Percentiles rank a stretch among this genome's conserved stretches.
These are phyloP conservation scores for Teratosphaeriaceae sp. DNA, from an alignment of 2,329 filamentous ascomycete species.

Conservation along the genomic window DNA sequence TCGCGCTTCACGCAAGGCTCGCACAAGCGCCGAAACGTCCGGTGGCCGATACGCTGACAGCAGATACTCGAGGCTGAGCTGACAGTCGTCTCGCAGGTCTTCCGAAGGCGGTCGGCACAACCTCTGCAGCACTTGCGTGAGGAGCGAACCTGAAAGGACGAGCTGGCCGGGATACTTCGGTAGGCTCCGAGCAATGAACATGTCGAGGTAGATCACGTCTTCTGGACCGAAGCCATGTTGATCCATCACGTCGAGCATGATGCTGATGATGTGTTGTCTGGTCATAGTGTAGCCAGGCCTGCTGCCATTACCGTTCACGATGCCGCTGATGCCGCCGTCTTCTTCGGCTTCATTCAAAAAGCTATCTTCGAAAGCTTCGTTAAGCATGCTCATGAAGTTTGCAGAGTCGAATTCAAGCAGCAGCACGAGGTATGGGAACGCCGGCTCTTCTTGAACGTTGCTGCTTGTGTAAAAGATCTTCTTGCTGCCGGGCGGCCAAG, in stretches of 20 bases:
- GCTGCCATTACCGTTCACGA: conserved; percentile 19
- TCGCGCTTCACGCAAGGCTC: conserved; percentile 67
- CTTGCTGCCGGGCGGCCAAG: conserved; percentile 63
- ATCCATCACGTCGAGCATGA: conserved; percentile 86
- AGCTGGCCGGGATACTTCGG: conserved; percentile 97
- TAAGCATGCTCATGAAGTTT: conserved; percentile 89
- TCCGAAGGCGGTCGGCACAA: conserved; percentile 77
- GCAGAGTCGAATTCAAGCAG: conserved; percentile 84
- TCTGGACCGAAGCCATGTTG: conserved; percentile 64
- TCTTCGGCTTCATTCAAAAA: conserved; percentile 71
- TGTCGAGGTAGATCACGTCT: conserved; percentile 92
- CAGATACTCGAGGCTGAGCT: conserved; percentile 94
- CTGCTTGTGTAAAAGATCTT: conserved; percentile 54
- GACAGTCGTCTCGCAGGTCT: conserved; percentile 84
- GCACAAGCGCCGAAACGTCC: conserved; percentile 68
- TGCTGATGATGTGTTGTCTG: conserved; percentile 86
- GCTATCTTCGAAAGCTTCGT: conserved; percentile 93
- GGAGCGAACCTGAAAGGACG: conserved; percentile 75
- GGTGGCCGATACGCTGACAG: conserved; percentile 89
- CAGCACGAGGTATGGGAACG: conserved; percentile 78
- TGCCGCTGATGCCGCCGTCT: conserved; percentile 33
- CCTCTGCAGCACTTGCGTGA: conserved; percentile 73
- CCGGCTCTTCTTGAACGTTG: conserved; percentile 55
- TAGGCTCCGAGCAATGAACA: conserved; percentile 94
- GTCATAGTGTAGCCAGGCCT: conserved; percentile 49